Conservation (phyloP, 1,284 basidiomycete species). For the Dichomitus squalens region DNA sequence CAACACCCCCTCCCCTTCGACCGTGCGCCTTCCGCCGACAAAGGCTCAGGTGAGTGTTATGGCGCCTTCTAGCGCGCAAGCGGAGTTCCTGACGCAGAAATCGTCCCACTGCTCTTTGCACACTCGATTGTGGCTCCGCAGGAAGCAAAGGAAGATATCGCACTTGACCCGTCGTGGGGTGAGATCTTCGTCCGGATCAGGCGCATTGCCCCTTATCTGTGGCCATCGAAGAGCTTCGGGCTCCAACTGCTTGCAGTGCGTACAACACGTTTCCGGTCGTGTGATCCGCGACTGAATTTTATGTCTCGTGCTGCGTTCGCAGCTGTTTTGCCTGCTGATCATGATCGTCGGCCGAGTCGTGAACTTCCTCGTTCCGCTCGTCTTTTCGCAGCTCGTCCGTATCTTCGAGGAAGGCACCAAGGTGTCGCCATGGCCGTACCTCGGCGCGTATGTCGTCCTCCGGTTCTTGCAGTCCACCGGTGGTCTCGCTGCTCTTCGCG, state of each 20-base stretch:
- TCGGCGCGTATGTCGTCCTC: conserved; percentile 64
- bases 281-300: conserved; percentile 2
- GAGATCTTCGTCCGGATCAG: conserved; percentile 62
- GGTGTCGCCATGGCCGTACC: conserved; percentile 61
- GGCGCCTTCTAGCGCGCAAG: conserved; percentile 7
- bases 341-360: conserved; percentile 76
- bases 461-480: conserved; percentile 72
- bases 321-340: conserved; percentile 69
- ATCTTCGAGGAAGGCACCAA: conserved; percentile 52
- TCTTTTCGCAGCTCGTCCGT: conserved; percentile 69
- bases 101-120: conserved; percentile 1
- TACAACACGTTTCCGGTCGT: conserved; percentile 19
- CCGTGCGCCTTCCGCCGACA: conserved; percentile 29
- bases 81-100: conserved; percentile 8
- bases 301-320: conserved; percentile 8
- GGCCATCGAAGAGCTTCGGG: conserved; percentile 68
- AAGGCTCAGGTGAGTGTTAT: conserved; percentile 32
- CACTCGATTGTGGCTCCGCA: conserved; percentile 30
- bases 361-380: conserved; percentile 73
- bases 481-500: conserved; percentile 69
- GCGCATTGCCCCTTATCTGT: conserved; percentile 77
- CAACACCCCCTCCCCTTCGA: conserved; percentile 62
- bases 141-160: conserved; percentile 57
- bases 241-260: conserved; percentile 76
- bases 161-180: conserved; percentile 65